Conservation (phyloP, 805 yeast genomes). For the Kodamaea neixiangensis region DNA sequence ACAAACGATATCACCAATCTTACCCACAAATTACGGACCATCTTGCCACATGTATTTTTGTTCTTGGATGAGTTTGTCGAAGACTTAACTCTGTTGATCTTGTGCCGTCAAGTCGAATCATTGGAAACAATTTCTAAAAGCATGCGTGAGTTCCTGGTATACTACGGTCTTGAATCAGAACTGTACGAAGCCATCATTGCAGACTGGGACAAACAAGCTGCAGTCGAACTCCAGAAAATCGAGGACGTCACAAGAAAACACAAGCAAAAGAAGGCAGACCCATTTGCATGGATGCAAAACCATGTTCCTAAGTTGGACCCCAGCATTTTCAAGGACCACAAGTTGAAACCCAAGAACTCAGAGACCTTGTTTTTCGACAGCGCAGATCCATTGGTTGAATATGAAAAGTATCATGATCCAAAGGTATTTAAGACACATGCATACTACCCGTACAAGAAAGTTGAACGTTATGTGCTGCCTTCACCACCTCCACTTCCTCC, state of each 20-base stretch:
- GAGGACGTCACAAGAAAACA: conserved; percentile 5
- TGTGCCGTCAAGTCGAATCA: conserved; percentile 41
- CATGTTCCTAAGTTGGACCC: conserved; percentile 9
- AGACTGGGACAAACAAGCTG: conserved; percentile 10
- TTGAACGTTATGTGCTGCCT: conserved; percentile 8
- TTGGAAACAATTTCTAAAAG: conserved; percentile 27
- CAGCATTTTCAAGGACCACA: conserved; percentile 4
- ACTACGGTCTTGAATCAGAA: conserved; percentile 29
- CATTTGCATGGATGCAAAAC: conserved; percentile 2
- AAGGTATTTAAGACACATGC: conserved; percentile 25
- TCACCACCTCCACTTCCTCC: conserved; percentile 37
- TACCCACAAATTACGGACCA: conserved; percentile 31
- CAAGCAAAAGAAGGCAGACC: conserved; percentile 2
- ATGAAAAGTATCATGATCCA: conserved; percentile 27
- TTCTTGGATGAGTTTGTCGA: conserved; percentile 52
- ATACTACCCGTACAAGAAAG: conserved; percentile 28
- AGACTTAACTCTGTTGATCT: conserved; percentile 37
- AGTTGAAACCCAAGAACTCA: conserved; percentile 4
- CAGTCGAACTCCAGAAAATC: conserved; percentile 18
- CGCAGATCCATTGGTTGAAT: conserved; percentile 36
- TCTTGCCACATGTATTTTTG: conserved; percentile 48
- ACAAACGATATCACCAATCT: conserved; percentile 8
- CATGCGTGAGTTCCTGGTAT: conserved; percentile 23
- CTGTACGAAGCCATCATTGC: conserved; percentile 6
- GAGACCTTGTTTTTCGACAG: conserved; percentile 10